phyloP scores from a whole-genome alignment of 257 asterid species.

The Sherardia arvensis region DNA sequence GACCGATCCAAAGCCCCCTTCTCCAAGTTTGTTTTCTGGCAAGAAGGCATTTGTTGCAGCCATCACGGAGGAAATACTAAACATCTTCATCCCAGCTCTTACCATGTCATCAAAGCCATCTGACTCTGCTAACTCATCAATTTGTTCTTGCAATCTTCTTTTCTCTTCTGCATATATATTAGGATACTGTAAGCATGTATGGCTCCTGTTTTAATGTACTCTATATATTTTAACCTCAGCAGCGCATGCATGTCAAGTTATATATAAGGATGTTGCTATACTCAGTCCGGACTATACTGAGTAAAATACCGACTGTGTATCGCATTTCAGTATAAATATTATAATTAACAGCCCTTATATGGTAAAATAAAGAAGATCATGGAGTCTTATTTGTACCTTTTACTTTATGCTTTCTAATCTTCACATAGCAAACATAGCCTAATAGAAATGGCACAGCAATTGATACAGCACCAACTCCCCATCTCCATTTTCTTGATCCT shows the following conservation, averaged over 20 bases:
- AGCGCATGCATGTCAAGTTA: too few relatives aligned
- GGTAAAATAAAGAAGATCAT: too few relatives aligned
- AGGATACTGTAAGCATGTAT: too few relatives aligned
- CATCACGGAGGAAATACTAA: constrained; percentile 28
- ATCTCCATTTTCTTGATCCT: constrained; percentile 13
- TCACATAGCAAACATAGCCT: constrained; percentile 7
- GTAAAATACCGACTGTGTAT: too few relatives aligned
- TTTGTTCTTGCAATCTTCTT: constrained; percentile 18
- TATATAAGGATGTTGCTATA: too few relatives aligned
- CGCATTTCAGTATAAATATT: too few relatives aligned
- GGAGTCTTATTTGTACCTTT: too few relatives aligned
- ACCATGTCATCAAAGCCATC: constrained; percentile 17
- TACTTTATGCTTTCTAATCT: constrained; percentile 7
- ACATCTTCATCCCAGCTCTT: constrained; percentile 34
- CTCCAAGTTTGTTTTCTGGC: constrained; percentile 35
- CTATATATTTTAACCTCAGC: too few relatives aligned
- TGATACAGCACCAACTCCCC: constrained; percentile 10
- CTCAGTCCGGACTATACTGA: too few relatives aligned
- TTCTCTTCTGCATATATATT: constrained; percentile 9
- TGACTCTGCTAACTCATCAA: constrained; percentile 12
- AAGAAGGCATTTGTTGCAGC: constrained; percentile 47
- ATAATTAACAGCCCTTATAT: too few relatives aligned
- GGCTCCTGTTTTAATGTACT: too few relatives aligned
- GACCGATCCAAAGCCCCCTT: constrained; percentile 67
- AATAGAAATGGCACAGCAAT: background rate